Evolutionary conservation across 1,284 basidiomycete genomes (phyloP).

Genomic region (Tylopilus sp.): DNA sequence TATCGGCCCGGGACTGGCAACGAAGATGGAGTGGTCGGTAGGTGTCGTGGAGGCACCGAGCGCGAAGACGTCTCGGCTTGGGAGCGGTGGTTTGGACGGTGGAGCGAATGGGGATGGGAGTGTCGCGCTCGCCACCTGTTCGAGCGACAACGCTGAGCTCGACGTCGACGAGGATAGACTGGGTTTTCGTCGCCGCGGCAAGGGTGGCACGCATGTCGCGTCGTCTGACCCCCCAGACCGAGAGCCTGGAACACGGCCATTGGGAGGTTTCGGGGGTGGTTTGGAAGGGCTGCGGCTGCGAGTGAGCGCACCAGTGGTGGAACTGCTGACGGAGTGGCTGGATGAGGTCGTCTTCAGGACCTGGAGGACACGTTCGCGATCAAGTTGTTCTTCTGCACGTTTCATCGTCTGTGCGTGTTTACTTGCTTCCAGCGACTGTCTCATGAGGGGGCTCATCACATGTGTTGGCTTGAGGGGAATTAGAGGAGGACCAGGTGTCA

Average conservation of each 20-base stretch:
- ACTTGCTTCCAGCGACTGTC: constrained; percentile 65
- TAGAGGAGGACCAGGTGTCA: constrained; percentile 11
- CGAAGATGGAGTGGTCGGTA: constrained; percentile 3
- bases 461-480: constrained; percentile 36
- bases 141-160: constrained; percentile 37
- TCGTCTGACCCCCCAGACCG: constrained; percentile 35
- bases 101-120: constrained; percentile 15
- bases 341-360: constrained; percentile 50
- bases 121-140: constrained; percentile 41
- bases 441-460: constrained; percentile 56
- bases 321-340: constrained; percentile 19
- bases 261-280: constrained; percentile 26
- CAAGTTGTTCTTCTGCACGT: constrained; percentile 61
- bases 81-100: constrained; percentile 18
- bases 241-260: not conserved
- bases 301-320: constrained; percentile 11
- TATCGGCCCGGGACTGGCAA: constrained; percentile 30
- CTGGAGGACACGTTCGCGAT: constrained; percentile 64
- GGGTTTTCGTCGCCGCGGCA: constrained; percentile 26
- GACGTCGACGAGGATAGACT: constrained; percentile 28
- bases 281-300: constrained; percentile 37
- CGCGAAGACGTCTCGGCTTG: constrained; percentile 14
- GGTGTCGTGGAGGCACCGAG: constrained; percentile 2
- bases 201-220: constrained; percentile 25
- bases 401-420: constrained; percentile 66